phyloP scores from a whole-genome alignment of 495 filamentous ascomycete species.

The Aspergillus steynii region DNA sequence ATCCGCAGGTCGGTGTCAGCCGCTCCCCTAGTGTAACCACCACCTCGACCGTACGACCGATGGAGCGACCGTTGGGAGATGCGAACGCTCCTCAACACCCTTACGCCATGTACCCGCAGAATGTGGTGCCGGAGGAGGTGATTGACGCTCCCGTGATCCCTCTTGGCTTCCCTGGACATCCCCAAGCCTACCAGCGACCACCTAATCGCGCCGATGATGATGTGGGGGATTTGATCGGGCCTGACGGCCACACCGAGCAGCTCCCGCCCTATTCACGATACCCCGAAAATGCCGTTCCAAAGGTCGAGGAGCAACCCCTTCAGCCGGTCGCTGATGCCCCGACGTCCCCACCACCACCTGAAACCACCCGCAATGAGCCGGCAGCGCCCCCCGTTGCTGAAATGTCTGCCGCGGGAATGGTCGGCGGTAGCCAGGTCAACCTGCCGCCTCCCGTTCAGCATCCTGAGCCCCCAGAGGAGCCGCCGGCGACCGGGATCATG shows the following conservation, averaged over 20 bases:
- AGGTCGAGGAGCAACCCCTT: conserved; percentile 25
- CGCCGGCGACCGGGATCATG: conserved; percentile 37
- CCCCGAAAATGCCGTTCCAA: conserved; percentile 57
- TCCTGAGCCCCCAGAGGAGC: conserved; percentile 8
- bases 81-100: conserved; percentile 78
- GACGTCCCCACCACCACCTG: conserved; percentile 19
- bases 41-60: conserved; percentile 55
- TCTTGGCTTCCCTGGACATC: conserved; percentile 71
- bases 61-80: conserved; percentile 61
- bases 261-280: conserved; percentile 86
- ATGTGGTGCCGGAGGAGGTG: conserved; percentile 57
- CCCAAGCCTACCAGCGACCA: conserved; percentile 64
- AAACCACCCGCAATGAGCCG: conserved; percentile 20
- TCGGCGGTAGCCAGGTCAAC: conserved; percentile 17
- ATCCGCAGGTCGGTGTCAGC: conserved; percentile 53
- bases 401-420: conserved; percentile 42
- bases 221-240: conserved; percentile 79
- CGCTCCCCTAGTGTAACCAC: conserved; percentile 67
- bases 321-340: conserved; percentile 25
- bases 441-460: background rate
- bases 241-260: conserved; percentile 86
- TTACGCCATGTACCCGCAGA: conserved; percentile 83
- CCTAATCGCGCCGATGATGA: conserved; percentile 82
- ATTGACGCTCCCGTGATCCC: conserved; percentile 55
- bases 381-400: conserved; percentile 42